Evolutionary conservation across 495 filamentous ascomycete species (phyloP).

Genomic region (Tuber aestivum): DNA sequence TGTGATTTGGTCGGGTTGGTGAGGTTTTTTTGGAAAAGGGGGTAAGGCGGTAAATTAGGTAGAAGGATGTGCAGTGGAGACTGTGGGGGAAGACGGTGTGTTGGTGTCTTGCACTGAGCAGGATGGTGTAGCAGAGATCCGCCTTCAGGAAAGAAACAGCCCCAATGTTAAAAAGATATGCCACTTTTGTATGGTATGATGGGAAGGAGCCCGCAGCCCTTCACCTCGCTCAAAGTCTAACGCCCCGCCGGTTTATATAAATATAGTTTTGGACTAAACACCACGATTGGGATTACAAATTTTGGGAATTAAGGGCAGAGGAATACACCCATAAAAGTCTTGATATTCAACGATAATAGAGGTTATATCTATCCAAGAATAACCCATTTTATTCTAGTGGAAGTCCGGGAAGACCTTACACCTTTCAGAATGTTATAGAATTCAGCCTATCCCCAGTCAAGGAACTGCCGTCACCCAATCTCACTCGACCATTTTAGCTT

Average conservation of each 20-base stretch:
- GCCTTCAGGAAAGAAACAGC: background rate
- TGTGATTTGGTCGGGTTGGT: background rate
- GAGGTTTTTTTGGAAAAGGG: background rate
- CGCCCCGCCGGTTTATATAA: background rate
- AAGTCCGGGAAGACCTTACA: background rate
- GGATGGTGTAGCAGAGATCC: background rate
- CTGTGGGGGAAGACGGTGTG: background rate
- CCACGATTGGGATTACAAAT: background rate
- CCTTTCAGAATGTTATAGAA: background rate
- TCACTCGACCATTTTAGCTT: background rate
- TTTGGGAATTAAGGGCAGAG: background rate
- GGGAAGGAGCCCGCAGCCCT: background rate
- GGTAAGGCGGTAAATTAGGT: background rate
- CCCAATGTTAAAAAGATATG: background rate
- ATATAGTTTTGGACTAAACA: background rate
- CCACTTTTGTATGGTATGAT: too few species aligned
- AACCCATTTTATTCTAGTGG: background rate
- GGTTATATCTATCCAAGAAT: background rate
- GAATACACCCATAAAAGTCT: background rate
- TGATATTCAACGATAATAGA: background rate
- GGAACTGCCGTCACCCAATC: background rate
- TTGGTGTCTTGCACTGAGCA: background rate
- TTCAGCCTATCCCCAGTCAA: background rate
- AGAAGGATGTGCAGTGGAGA: background rate
- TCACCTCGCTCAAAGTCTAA: too few species aligned